Conservation (phyloP, 2,329 filamentous ascomycete genomes). For the Alternaria gansuensis region DNA sequence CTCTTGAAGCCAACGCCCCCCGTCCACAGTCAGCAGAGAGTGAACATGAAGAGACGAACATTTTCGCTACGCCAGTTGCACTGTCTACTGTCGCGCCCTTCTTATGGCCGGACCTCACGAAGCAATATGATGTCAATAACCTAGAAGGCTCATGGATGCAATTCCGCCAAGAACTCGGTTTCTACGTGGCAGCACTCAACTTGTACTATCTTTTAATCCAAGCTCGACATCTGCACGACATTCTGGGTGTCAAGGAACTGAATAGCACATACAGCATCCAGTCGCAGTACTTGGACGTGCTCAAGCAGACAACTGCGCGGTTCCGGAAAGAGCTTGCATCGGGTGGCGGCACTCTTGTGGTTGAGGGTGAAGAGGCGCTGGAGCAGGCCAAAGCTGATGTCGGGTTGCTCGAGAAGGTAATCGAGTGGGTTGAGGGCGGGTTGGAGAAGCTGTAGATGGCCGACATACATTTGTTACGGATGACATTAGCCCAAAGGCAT, state of each 20-base stretch:
- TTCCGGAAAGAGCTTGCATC: constrained; percentile 52
- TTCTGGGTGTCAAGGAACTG: constrained; percentile 58
- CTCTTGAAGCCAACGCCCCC: constrained; percentile 58
- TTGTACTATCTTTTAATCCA: constrained; percentile 67
- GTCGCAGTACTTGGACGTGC: constrained; percentile 55
- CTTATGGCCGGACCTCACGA: constrained; percentile 61
- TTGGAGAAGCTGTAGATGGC: constrained; percentile 21
- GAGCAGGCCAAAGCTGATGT: constrained; percentile 49
- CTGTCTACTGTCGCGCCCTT: constrained; percentile 60
- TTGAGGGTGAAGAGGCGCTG: constrained; percentile 49
- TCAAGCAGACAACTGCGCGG: constrained; percentile 49
- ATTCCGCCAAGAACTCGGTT: constrained; percentile 62
- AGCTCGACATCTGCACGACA: constrained; percentile 58
- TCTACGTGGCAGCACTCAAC: constrained; percentile 65
- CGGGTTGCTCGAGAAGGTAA: constrained; percentile 47
- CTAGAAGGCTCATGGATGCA: constrained; percentile 52
- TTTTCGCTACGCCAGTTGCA: constrained; percentile 60
- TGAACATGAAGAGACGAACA: constrained; percentile 34
- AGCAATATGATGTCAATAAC: constrained; percentile 46
- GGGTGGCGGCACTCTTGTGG: constrained; percentile 50
- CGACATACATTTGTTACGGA: neutral
- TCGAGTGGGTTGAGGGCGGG: constrained; percentile 40
- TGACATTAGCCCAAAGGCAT: neutral
- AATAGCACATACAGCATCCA: constrained; percentile 54
- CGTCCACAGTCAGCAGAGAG: constrained; percentile 18